Percentiles rank a stretch among this genome's conserved stretches.
Evolutionary conservation across 495 filamentous ascomycete genomes (phyloP).

Genomic region (Penicillium turbatum): DNA sequence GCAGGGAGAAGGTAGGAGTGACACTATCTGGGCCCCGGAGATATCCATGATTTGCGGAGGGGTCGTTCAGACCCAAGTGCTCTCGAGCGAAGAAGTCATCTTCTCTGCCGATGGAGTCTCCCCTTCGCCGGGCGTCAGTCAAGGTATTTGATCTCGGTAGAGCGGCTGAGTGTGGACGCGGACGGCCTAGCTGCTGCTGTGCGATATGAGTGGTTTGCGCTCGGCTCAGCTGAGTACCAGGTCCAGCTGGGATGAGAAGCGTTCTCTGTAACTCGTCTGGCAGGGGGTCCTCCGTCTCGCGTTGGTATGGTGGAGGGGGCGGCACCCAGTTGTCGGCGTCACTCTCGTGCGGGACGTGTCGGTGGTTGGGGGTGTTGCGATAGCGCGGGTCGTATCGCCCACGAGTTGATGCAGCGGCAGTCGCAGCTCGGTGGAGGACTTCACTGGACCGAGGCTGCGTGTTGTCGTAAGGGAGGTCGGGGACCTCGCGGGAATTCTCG

Average conservation of each 20-base stretch:
- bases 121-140: constrained; percentile 21
- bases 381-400: constrained; percentile 51
- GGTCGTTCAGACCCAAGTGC: constrained; percentile 8
- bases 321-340: constrained; percentile 93
- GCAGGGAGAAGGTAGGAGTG: constrained; percentile 16
- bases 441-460: constrained; percentile 71
- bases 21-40: background rate
- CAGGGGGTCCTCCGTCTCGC: constrained; percentile 58
- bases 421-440: constrained; percentile 73
- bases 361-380: constrained; percentile 22
- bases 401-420: constrained; percentile 67
- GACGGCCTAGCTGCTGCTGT: constrained; percentile 16
- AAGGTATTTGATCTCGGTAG: constrained; percentile 34
- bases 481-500: constrained; percentile 15
- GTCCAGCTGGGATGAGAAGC: constrained; percentile 23
- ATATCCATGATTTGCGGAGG: background rate
- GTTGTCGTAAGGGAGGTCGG: constrained; percentile 65
- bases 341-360: constrained; percentile 71
- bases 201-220: constrained; percentile 25
- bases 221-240: constrained; percentile 11
- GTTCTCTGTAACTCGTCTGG: constrained; percentile 48
- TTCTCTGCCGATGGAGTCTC: constrained; percentile 16
- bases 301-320: constrained; percentile 82
- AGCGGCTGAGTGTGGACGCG: constrained; percentile 23
- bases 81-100: constrained; percentile 6